Base-by-base conservation (phyloP, 305 asterid species). In the Solanum chacoense region DNA sequence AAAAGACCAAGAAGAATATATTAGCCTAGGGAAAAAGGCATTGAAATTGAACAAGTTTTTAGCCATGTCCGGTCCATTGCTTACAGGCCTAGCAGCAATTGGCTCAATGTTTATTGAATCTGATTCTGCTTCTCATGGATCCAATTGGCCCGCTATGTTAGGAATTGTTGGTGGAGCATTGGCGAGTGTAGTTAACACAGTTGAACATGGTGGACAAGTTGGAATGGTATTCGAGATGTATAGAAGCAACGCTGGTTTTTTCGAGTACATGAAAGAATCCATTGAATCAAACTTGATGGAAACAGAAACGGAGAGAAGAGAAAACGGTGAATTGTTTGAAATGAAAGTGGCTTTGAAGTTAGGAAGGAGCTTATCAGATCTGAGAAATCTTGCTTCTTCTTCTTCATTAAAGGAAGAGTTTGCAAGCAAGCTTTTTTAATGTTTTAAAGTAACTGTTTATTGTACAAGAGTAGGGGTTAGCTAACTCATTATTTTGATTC, bases 151-250 rank as follows among this genome's bases (percentile, higher is more conserved):
- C 9, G 92, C 86, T 84, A 74, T 86, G 87, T 6, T 91, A 8
- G 98, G 93, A 24, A 93, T 93, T 4, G 73, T 89, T 1, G 95
- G 93, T 4, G 98, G 98, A 3, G 95, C 96, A 34, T 87, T 95
- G 84, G 98, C 95, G 13, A 93, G 93, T 7, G 94, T 91, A 28
- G 96, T 92, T 34, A 95, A 94, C 88, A 80, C 93, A 20, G 1
- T 95, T 3, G 95, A 96, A 65, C 98, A 96, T 50, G 98, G 98
- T 0, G 95, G 93, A 35, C 98, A 95, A 72, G 95, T 96, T 20
- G 98, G 98, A 18, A 96, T 96, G 98, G 94, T 93, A 91, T 91
- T 93, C 32, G 98, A 96, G 72, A 93, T 96, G 97, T 96, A 96
- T 37, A 71, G 98, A 67, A 89, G 95, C 92, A 95, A 94, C 20